Conservation (phyloP, 768 basidiomycete species). For the Termitomyces sp. region DNA sequence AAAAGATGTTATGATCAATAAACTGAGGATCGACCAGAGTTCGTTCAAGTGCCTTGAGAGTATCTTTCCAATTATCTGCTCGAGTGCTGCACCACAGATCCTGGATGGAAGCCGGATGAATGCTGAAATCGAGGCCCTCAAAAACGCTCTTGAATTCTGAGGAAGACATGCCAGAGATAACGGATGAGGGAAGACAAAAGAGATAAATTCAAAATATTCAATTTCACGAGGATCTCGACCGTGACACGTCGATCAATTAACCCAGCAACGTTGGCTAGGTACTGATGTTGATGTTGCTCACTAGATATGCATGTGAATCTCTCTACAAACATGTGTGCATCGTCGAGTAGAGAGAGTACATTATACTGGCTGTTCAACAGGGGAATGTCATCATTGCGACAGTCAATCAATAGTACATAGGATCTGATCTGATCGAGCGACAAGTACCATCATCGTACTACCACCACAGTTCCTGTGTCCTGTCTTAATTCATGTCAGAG, state of each 20-base stretch:
- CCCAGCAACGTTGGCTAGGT: too few species aligned
- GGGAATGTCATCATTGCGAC: too few species aligned
- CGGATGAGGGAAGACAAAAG: neutral
- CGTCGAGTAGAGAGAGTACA: too few species aligned
- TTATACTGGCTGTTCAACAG: too few species aligned
- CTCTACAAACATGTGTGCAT: too few species aligned
- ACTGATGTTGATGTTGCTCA: too few species aligned
- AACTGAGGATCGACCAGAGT: neutral
- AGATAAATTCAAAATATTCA: too few species aligned
- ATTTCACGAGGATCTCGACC: too few species aligned
- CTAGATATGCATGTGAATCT: too few species aligned
- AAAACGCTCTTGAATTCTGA: neutral
- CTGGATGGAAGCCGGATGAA: neutral
- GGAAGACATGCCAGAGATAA: neutral
- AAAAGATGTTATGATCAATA: neutral
- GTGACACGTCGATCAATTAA: too few species aligned
- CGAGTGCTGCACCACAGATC: neutral
- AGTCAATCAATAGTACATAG: too few species aligned
- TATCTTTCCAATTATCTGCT: neutral
- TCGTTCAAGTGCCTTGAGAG: neutral
- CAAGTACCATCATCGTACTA: neutral
- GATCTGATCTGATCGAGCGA: neutral
- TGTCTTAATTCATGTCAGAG: constrained; percentile 11
- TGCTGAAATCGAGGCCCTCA: neutral
- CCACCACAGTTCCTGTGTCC: neutral